Conservation (phyloP, 768 basidiomycete species). For the Xanthoconium stramineum region DNA sequence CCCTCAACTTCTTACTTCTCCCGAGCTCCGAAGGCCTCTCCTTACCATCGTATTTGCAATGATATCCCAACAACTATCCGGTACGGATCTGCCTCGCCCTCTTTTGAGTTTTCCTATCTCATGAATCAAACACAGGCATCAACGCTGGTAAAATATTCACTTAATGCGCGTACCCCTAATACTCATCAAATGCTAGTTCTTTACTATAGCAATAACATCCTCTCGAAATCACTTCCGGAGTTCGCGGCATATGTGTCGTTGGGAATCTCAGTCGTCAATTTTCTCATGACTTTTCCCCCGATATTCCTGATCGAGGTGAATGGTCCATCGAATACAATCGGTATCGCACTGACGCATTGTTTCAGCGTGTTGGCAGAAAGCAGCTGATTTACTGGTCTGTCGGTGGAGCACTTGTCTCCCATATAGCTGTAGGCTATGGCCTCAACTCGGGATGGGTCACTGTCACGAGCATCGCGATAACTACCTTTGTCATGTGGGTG, state of each 20-base stretch:
- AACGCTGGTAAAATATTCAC: conserved; percentile 55
- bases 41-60: conserved; percentile 67
- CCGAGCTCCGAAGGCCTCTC: conserved; percentile 60
- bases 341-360: not conserved
- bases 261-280: conserved; percentile 82
- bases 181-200: conserved; percentile 49
- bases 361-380: conserved; percentile 70
- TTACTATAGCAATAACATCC: conserved; percentile 89
- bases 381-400: conserved; percentile 66
- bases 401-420: conserved; percentile 60
- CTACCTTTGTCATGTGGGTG: conserved; percentile 77
- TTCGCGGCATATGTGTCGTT: conserved; percentile 80
- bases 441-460: conserved; percentile 58
- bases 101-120: not conserved
- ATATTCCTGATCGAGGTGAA: conserved; percentile 81
- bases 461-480: conserved; percentile 69
- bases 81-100: conserved; percentile 32
- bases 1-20: conserved; percentile 47
- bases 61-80: conserved; percentile 78
- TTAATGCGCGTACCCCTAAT: not conserved
- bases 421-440: conserved; percentile 65
- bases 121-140: conserved; percentile 47
- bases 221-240: conserved; percentile 75
- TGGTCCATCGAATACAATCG: conserved; percentile 2
- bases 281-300: conserved; percentile 71